Conservation (phyloP, 768 basidiomycete species). For the Xerocomellus chrysenteron region DNA sequence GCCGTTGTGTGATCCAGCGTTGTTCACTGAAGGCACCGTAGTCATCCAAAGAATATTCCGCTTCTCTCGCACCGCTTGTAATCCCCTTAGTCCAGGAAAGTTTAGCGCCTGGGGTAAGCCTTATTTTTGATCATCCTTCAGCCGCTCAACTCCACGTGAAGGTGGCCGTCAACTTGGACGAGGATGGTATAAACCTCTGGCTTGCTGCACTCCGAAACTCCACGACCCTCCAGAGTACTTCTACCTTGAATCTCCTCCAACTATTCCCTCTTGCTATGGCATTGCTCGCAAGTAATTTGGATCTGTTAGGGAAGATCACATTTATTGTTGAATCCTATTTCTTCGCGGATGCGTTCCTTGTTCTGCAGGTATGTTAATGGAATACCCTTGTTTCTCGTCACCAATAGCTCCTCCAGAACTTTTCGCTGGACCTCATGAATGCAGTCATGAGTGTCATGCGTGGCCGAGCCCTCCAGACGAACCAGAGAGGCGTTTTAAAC, state of each 20-base stretch:
- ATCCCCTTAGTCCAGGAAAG: conserved; percentile 67
- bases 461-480: conserved; percentile 47
- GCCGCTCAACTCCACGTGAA: conserved; percentile 29
- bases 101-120: conserved; percentile 52
- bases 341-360: conserved; percentile 59
- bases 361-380: conserved; percentile 58
- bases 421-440: conserved; percentile 54
- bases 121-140: background rate
- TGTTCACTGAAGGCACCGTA: conserved; percentile 28
- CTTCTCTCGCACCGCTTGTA: conserved; percentile 51
- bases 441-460: conserved; percentile 54
- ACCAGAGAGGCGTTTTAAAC: conserved; percentile 63
- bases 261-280: conserved; percentile 62
- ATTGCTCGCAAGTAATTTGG: conserved; percentile 67
- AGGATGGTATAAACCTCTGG: conserved; percentile 80
- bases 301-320: conserved; percentile 67
- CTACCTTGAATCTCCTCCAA: conserved; percentile 54
- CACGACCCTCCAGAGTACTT: conserved; percentile 45
- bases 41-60: conserved; percentile 67
- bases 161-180: conserved; percentile 70
- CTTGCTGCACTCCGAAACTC: conserved; percentile 66
- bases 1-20: background rate
- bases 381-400: background rate
- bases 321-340: conserved; percentile 76
- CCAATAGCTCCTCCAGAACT: conserved; percentile 39